Evolutionary conservation across 495 filamentous ascomycete genomes (phyloP), one percentile per base, ranked within the genome.

Genomic region (Aspergillus nanangensis): DNA sequence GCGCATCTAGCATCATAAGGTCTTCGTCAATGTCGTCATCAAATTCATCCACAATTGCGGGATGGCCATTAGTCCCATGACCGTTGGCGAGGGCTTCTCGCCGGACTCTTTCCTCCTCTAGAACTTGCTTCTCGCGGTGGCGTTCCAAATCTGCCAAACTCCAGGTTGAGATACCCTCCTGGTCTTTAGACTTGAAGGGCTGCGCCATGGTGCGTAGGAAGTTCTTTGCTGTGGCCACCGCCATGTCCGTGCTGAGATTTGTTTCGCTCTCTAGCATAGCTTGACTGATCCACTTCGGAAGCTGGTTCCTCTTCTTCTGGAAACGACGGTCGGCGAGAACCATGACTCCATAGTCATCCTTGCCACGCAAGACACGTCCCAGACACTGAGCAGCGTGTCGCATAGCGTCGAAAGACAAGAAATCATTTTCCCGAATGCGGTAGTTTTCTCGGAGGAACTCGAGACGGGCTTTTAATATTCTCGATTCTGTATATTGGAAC

Each of bases 271-370:
- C 90, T 15, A 86, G 61, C 57, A 99, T 71, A 1, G 86, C 90
- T 57, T 93, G 86, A 54, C 84, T 87, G 63, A 99, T 99, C 94
- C 94, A 99, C 61, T 95, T 95, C 1, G 94, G 94, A 39, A 99
- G 74, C 66, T 99, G 94, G 10, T 57, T 73, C 21, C 92, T 78
- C 66, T 96, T 97, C 70, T 87, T 86, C 61, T 84, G 79, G 69
- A 96, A 99, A 5, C 94, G 79, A 9, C 86, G 78, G 64, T 99
- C 94, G 13, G 94, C 94, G 14, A 99, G 69, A 10, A 99, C 90
- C 93, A 99, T 99, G 64, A 97, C 84, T 3, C 94, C 94, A 67
- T 99, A 99, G 62, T 99, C 93, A 61, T 97, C 93, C 64, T 98
- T 98, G 25, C 93, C 94, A 48, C 94, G 79, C 20, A 99, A 74